Evolutionary conservation across 2,329 filamentous ascomycete genomes (phyloP).

Genomic region (Talaromyces sp.): DNA sequence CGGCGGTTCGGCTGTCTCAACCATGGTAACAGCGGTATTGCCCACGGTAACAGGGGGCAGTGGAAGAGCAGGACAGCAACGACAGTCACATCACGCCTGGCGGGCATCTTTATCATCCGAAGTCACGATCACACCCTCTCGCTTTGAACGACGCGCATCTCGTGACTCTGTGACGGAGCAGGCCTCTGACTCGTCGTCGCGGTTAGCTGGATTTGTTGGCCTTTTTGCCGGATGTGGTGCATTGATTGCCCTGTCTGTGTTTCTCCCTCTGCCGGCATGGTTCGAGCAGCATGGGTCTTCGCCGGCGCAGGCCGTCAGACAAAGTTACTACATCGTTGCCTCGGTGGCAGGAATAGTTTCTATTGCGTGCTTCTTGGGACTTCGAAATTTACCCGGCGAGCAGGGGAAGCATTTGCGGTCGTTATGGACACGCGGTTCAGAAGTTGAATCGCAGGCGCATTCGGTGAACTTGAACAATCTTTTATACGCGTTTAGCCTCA

Average conservation of each 20-base stretch:
- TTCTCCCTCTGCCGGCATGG: slow-evolving; percentile 78
- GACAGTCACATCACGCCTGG: slow-evolving; percentile 20
- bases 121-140: slow-evolving; percentile 52
- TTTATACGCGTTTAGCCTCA: slow-evolving; percentile 60
- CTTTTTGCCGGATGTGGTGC: slow-evolving; percentile 90
- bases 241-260: slow-evolving; percentile 72
- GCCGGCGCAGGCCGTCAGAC: slow-evolving; percentile 67
- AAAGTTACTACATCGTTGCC: slow-evolving; percentile 85
- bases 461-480: slow-evolving; percentile 48
- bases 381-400: slow-evolving; percentile 65
- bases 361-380: slow-evolving; percentile 69
- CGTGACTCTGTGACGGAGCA: slow-evolving; percentile 7
- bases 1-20: slow-evolving; percentile 87
- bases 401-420: slow-evolving; percentile 67
- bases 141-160: slow-evolving; percentile 26
- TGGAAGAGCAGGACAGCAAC: slow-evolving; percentile 13
- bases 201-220: slow-evolving; percentile 83
- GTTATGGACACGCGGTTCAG: slow-evolving; percentile 28
- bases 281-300: slow-evolving; percentile 71
- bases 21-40: slow-evolving; percentile 95
- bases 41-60: slow-evolving; percentile 57
- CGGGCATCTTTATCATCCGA: slow-evolving; percentile 55
- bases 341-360: slow-evolving; percentile 66
- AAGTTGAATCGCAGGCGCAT: not conserved
- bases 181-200: slow-evolving; percentile 45